Evolutionary conservation across 2,329 filamentous ascomycete genomes (phyloP).

Genomic region (Fusarium austroafricanum): DNA sequence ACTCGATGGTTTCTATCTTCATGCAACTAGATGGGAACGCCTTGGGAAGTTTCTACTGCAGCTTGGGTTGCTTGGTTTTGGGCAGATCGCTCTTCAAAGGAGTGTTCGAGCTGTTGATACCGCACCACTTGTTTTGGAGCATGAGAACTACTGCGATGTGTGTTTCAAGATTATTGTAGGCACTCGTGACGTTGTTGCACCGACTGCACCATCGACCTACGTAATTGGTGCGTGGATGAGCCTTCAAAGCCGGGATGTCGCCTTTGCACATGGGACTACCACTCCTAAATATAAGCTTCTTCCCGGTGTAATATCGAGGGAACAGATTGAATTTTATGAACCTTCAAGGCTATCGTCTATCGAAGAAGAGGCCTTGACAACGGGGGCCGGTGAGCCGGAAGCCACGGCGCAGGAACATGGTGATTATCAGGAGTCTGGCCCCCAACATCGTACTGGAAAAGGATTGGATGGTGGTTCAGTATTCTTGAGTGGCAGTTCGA

Average conservation of each 20-base stretch:
- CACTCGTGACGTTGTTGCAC: conserved; percentile 16
- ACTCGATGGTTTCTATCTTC: conserved; percentile 8
- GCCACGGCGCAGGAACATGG: neutral
- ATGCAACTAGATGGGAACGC: conserved; percentile 16
- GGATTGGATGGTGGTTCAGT: neutral
- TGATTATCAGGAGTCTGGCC: neutral
- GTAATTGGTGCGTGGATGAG: conserved; percentile 6
- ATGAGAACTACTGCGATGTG: conserved; percentile 18
- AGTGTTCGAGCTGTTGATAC: conserved; percentile 11
- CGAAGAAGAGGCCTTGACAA: conserved; percentile 5
- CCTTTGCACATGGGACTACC: conserved; percentile 24
- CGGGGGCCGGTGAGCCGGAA: neutral
- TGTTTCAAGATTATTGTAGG: conserved; percentile 16
- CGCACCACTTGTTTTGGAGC: conserved; percentile 15
- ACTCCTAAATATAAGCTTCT: conserved; percentile 1
- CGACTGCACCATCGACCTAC: conserved; percentile 21
- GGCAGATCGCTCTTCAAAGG: conserved; percentile 24
- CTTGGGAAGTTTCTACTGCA: conserved; percentile 29
- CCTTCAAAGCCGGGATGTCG: conserved; percentile 13
- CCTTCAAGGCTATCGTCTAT: conserved; percentile 10
- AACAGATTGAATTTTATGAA: neutral
- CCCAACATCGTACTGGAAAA: neutral
- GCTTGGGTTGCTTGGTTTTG: conserved; percentile 21
- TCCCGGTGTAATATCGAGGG: neutral
- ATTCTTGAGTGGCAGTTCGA: neutral